phyloP scores from a whole-genome alignment of 2,329 filamentous ascomycete genomes.

The Exserohilum rostratum region DNA sequence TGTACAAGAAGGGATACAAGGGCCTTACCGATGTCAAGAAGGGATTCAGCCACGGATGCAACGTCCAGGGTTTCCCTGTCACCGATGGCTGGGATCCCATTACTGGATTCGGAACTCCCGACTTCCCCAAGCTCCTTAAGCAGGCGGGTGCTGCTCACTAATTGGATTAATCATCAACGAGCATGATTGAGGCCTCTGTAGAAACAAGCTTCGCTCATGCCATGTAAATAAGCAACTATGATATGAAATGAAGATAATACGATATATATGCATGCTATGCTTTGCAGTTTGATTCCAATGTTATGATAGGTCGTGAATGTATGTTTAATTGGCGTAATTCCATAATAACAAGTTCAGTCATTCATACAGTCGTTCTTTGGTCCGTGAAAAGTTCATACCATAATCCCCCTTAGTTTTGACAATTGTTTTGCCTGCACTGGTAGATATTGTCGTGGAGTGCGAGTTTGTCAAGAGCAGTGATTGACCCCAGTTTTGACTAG shows the following conservation, averaged over 20 bases:
- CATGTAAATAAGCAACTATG: not conserved
- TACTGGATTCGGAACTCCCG: constrained; percentile 45
- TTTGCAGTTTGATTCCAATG: no score
- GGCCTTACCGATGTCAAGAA: constrained; percentile 57
- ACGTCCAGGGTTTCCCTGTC: constrained; percentile 44
- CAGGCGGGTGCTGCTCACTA: constrained; percentile 25
- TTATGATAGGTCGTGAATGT: no score
- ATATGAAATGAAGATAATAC: not conserved
- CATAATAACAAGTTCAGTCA: no score
- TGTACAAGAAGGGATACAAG: constrained; percentile 58
- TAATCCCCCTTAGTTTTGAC: no score
- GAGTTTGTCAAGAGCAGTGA: not conserved
- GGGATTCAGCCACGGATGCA: constrained; percentile 49
- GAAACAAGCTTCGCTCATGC: not conserved
- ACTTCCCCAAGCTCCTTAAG: constrained; percentile 39
- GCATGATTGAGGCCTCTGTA: no score
- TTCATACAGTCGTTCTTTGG: no score
- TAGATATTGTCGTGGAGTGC: not conserved
- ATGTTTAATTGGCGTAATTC: no score
- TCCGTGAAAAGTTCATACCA: no score
- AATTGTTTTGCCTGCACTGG: no score
- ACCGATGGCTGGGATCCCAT: constrained; percentile 47
- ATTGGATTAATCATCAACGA: constrained; percentile 6
- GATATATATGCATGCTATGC: no score
- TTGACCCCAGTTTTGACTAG: not conserved